A percentile compares a stretch with the other conserved stretches of the same genome.
Evolutionary conservation across 495 filamentous ascomycete species (phyloP).

Genomic region (Neurospora intermedia): DNA sequence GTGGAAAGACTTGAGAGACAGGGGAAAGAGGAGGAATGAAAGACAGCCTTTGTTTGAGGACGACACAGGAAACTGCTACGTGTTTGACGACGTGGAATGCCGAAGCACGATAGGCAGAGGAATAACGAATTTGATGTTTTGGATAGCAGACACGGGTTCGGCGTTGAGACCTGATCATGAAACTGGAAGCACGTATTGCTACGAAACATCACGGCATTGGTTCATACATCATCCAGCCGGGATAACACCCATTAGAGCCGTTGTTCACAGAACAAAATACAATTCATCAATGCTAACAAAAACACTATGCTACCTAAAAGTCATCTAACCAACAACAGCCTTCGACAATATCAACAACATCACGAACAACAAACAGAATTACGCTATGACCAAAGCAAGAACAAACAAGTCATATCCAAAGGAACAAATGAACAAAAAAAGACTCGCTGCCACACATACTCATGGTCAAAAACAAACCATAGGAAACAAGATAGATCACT

Average conservation of each 20-base stretch:
- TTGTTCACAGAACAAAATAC: neutral
- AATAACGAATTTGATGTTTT: neutral
- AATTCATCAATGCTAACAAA: neutral
- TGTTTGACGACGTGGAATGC: neutral
- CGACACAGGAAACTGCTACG: neutral
- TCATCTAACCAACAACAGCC: neutral
- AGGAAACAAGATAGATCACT: conserved; percentile 16
- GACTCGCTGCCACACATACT: neutral
- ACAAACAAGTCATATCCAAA: neutral
- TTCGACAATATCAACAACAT: neutral
- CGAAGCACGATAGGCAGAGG: neutral
- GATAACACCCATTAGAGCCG: neutral
- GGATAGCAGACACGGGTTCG: neutral
- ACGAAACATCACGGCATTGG: neutral
- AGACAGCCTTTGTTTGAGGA: neutral
- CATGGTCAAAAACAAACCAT: neutral
- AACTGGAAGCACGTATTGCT: neutral
- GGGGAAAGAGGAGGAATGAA: neutral
- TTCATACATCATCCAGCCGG: neutral
- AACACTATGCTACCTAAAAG: neutral
- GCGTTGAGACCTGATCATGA: neutral
- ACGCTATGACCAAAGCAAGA: neutral
- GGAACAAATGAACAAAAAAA: neutral
- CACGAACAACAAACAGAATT: neutral
- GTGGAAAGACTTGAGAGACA: neutral